Percentiles rank a stretch among this genome's conserved stretches.
Conservation (phyloP, 2,329 filamentous ascomycete species). For the Teratosphaeria pseudoeucalypti region DNA sequence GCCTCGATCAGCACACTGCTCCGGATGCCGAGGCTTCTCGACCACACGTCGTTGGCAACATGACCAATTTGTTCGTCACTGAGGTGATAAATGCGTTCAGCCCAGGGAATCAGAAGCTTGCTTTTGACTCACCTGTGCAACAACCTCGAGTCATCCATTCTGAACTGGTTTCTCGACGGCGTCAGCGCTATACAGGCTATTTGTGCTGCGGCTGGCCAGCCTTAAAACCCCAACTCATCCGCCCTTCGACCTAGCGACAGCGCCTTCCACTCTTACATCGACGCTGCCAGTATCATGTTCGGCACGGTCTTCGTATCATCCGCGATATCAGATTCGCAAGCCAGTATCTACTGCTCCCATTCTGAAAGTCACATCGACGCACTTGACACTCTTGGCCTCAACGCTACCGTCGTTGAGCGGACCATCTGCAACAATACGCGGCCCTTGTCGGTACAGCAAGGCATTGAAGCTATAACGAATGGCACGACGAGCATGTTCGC, state of each 20-base stretch:
- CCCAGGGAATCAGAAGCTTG: conserved; percentile 4
- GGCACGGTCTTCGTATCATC: conserved; percentile 11
- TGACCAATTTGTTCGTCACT: conserved; percentile 15
- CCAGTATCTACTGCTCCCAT: conserved; percentile 9
- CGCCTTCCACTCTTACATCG: conserved; percentile 7
- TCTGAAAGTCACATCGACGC: conserved; percentile 1
- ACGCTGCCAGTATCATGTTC: conserved; percentile 12
- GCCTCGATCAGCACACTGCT: conserved; percentile 6
- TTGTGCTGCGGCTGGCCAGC: conserved; percentile 8
- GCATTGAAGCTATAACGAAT: conserved; percentile 6
- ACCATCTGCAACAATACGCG: conserved; percentile 12
- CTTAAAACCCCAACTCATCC: not conserved
- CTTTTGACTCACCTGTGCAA: conserved; percentile 16
- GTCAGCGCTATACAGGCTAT: conserved; percentile 10
- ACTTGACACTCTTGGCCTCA: conserved; percentile 9
- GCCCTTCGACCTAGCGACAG: conserved; percentile 3
- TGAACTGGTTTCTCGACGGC: conserved; percentile 16
- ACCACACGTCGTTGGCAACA: conserved; percentile 10
- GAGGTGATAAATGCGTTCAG: conserved; percentile 16
- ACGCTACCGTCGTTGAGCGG: conserved; percentile 9
- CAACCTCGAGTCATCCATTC: conserved; percentile 12
- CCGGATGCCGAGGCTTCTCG: conserved; percentile 12
- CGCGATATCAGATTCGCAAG: conserved; percentile 5
- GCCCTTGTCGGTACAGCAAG: conserved; percentile 6
- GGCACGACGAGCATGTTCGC: conserved; percentile 11